phyloP scores from a whole-genome alignment of 140 eudicot genomes.

The Oenanthe javanica region DNA sequence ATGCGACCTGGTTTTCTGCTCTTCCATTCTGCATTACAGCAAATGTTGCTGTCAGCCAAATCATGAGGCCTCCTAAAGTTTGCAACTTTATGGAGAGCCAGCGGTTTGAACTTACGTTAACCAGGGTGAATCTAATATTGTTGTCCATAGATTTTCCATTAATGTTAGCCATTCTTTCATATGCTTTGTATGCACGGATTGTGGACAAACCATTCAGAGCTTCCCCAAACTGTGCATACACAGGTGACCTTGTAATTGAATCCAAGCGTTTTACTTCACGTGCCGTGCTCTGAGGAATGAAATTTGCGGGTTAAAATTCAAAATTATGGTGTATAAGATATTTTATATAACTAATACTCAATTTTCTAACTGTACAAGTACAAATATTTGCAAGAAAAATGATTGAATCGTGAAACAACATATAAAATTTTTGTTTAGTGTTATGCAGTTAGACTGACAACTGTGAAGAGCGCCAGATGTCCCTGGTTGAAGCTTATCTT shows the following conservation, averaged over 20 bases:
- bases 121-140: slow-evolving; percentile 77
- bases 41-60: slow-evolving; percentile 92
- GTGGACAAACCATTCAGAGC: slow-evolving; percentile 89
- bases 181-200: slow-evolving; percentile 92
- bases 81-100: slow-evolving; percentile 86
- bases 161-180: slow-evolving; percentile 71
- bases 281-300: slow-evolving; percentile 61
- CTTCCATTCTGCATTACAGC: slow-evolving; percentile 84
- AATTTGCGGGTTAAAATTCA: slow-evolving; percentile 20
- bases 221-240: slow-evolving; percentile 94
- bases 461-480: not conserved
- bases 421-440: not conserved
- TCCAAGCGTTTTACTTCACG: slow-evolving; percentile 40
- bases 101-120: slow-evolving; percentile 74
- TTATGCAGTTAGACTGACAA: not conserved
- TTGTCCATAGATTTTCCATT: slow-evolving; percentile 88
- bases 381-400: not conserved
- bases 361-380: not conserved
- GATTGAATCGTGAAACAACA: not conserved
- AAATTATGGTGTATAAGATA: slow-evolving; percentile 37
- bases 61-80: slow-evolving; percentile 92
- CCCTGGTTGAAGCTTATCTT: not conserved
- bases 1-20: slow-evolving; percentile 72
- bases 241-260: slow-evolving; percentile 77
- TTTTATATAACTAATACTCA: no score